Conservation (phyloP, 108 stramenopile species). For the Epithemia pelagica region DNA sequence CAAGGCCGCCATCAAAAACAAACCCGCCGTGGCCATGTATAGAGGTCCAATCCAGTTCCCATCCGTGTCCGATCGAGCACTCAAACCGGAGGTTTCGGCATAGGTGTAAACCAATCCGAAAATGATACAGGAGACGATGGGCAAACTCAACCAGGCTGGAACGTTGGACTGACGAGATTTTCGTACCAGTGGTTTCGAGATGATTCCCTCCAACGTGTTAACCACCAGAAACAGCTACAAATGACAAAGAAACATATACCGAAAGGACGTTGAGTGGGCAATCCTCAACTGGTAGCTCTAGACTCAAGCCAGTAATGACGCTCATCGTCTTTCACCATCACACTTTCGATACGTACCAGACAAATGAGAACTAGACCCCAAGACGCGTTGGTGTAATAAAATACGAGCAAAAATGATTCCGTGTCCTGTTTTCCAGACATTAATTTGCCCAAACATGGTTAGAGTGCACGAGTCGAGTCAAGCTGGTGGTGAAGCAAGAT, state of each 20-base stretch:
- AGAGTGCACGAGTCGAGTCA: no score
- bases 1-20: slow-evolving; percentile 49
- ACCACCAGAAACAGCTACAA: slow-evolving; percentile 45
- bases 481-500: no score
- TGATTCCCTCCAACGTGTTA: slow-evolving; percentile 57
- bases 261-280: no score
- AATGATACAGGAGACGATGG: slow-evolving; percentile 47
- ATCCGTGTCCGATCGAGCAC: slow-evolving; percentile 10
- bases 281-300: no score
- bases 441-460: no score
- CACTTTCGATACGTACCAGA: slow-evolving; percentile 15
- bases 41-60: slow-evolving; percentile 46
- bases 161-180: slow-evolving; percentile 80
- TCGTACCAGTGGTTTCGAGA: slow-evolving; percentile 75
- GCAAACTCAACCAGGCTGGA: slow-evolving; percentile 69
- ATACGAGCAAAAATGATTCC: slow-evolving; percentile 13
- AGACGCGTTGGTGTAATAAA: slow-evolving; percentile 20
- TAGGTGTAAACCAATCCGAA: slow-evolving; percentile 47
- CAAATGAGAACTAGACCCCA: slow-evolving; percentile 30
- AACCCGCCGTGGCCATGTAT: slow-evolving; percentile 47
- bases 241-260: no score
- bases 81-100: slow-evolving; percentile 34
- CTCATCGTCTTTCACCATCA: no score
- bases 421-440: slow-evolving; percentile 17
- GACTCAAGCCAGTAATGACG: no score